Conservation (phyloP, 345 rosid species). For the Moricandia moricandioides region DNA sequence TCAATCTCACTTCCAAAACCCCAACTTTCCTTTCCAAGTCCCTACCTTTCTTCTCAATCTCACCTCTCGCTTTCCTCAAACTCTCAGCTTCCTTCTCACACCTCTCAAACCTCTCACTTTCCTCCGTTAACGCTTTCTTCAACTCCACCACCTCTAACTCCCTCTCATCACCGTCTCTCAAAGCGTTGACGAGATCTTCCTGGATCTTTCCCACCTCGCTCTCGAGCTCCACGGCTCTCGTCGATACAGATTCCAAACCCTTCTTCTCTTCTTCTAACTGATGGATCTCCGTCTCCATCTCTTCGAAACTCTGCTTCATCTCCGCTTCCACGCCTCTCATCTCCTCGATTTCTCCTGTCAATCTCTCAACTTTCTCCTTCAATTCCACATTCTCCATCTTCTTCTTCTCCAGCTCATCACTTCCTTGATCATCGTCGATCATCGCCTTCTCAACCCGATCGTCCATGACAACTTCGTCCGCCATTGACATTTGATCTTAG, state of each 20-base stretch:
- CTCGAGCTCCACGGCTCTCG: constrained; percentile 57
- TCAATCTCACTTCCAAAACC: constrained; percentile 45
- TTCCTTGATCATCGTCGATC: not conserved
- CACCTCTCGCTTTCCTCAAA: constrained; percentile 47
- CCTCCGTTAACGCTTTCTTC: constrained; percentile 39
- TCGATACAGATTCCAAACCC: constrained; percentile 41
- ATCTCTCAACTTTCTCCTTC: constrained; percentile 33
- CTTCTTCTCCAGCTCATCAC: constrained; percentile 34
- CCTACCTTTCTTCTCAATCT: constrained; percentile 47
- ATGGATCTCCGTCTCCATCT: constrained; percentile 43
- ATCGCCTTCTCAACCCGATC: not conserved
- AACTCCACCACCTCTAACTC: constrained; percentile 37
- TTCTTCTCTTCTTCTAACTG: constrained; percentile 43
- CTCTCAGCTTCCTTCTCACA: constrained; percentile 45
- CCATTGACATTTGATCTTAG: constrained; percentile 28
- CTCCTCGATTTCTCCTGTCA: constrained; percentile 36
- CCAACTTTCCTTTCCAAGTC: constrained; percentile 54
- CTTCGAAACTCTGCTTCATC: constrained; percentile 39
- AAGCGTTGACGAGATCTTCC: constrained; percentile 50
- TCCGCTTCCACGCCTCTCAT: constrained; percentile 33
- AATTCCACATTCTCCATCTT: constrained; percentile 38
- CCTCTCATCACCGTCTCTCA: constrained; percentile 48
- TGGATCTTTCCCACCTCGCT: constrained; percentile 54
- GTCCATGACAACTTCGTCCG: constrained; percentile 12
- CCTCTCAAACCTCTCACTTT: constrained; percentile 32